Conservation (phyloP, 345 rosid species). For the Citrus inodora region DNA sequence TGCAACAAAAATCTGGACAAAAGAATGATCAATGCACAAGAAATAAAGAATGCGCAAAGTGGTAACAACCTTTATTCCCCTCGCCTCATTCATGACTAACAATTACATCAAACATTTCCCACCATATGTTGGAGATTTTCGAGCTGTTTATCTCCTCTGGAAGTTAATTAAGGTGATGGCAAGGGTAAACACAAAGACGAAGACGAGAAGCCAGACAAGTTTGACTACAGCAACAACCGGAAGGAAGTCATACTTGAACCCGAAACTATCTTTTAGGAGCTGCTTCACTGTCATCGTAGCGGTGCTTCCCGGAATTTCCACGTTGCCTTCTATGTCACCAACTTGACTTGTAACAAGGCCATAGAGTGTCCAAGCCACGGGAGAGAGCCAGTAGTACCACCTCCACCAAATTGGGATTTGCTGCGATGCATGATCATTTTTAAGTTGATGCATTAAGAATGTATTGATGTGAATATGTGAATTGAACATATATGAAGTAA, state of each 20-base stretch:
- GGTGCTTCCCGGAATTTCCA: constrained; percentile 29
- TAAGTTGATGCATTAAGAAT: too few relatives aligned
- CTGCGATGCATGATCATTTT: constrained; percentile 27
- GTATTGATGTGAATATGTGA: too few relatives aligned
- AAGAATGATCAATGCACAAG: too few relatives aligned
- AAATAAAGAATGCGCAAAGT: too few relatives aligned
- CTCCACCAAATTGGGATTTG: constrained; percentile 91
- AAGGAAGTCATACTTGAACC: constrained; percentile 57
- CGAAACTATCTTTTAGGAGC: constrained; percentile 44
- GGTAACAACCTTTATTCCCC: too few relatives aligned
- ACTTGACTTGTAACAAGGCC: constrained; percentile 78
- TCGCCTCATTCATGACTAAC: too few relatives aligned
- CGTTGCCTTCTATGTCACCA: constrained; percentile 38
- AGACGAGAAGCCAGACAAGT: constrained; percentile 43
- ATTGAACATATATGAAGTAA: too few relatives aligned
- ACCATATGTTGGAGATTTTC: too few relatives aligned
- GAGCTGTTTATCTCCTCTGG: constrained; percentile 43
- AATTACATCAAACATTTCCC: too few relatives aligned
- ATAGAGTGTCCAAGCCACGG: constrained; percentile 76
- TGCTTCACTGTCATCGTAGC: constrained; percentile 22
- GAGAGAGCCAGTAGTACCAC: constrained; percentile 87
- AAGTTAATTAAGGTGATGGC: constrained; percentile 59
- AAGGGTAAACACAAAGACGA: constrained; percentile 46
- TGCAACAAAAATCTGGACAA: too few relatives aligned
- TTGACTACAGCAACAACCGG: constrained; percentile 59